A percentile compares a stretch with the other conserved stretches of the same genome.
phyloP scores from a whole-genome alignment of 306 rosid genomes.

The Urtica urens region DNA sequence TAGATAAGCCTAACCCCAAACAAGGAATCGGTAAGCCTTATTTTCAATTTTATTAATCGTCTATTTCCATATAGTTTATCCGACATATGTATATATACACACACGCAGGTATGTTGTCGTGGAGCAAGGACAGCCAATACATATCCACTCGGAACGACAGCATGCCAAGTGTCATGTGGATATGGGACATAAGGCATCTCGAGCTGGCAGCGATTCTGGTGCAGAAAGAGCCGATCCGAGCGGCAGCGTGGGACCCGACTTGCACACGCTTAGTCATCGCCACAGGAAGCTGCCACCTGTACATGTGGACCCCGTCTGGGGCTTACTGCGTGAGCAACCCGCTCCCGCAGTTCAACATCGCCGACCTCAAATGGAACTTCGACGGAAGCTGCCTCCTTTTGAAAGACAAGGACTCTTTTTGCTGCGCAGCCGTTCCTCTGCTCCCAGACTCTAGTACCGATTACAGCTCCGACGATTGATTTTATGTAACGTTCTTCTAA shows the following conservation, averaged over 20 bases:
- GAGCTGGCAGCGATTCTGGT: constrained; percentile 76
- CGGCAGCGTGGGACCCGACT: constrained; percentile 90
- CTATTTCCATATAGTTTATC: neutral
- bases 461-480: constrained; percentile 73
- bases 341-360: constrained; percentile 40
- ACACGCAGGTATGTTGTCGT: constrained; percentile 59
- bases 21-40: constrained; percentile 85
- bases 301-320: constrained; percentile 93
- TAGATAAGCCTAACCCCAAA: constrained; percentile 92
- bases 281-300: constrained; percentile 79
- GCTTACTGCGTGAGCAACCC: constrained; percentile 80
- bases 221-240: constrained; percentile 77
- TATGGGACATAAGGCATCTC: constrained; percentile 85
- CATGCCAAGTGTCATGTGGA: constrained; percentile 85
- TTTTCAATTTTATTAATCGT: neutral
- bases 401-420: constrained; percentile 84
- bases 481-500: no score
- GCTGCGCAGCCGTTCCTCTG: constrained; percentile 67
- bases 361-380: constrained; percentile 86
- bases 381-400: constrained; percentile 92
- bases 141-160: constrained; percentile 85
- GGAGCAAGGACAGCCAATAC: constrained; percentile 94
- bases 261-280: constrained; percentile 68
- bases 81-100: constrained; percentile 1
- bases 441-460: constrained; percentile 75